Percentiles rank a stretch among this genome's conserved stretches.
Conservation (phyloP, 2,329 filamentous ascomycete genomes). For the Epichloe brachyelytri region DNA sequence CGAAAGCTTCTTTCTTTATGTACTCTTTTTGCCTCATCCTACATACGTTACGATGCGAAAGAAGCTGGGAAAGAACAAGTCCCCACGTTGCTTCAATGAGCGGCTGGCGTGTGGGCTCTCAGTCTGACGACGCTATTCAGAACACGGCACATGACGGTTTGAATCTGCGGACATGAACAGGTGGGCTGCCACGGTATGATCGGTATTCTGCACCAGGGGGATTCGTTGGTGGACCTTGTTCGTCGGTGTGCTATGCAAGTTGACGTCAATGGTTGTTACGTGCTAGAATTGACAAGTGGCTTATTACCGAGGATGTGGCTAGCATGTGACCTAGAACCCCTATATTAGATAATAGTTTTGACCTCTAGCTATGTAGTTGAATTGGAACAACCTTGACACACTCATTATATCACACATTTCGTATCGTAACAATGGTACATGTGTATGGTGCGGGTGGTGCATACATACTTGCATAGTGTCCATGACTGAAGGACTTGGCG, state of each 20-base stretch:
- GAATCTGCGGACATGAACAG: conserved; percentile 7
- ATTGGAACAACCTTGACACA: no score
- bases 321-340: no score
- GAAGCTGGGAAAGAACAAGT: background rate
- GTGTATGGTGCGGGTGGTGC: background rate
- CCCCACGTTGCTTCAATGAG: conserved; percentile 13
- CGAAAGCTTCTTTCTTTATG: background rate
- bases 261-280: background rate
- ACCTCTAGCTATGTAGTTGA: no score
- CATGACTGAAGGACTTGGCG: no score
- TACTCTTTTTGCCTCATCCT: background rate
- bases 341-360: no score
- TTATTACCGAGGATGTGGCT: no score
- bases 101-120: background rate
- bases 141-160: conserved; percentile 9
- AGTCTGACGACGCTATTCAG: conserved; percentile 1
- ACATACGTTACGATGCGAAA: background rate
- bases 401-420: no score
- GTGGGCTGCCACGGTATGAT: conserved; percentile 8
- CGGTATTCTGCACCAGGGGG: conserved; percentile 19
- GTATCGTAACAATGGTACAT: background rate
- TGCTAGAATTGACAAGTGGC: no score
- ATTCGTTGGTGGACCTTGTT: conserved; percentile 17
- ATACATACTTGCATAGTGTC: no score
- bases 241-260: conserved; percentile 9